These are phyloP conservation scores for Berberis vulgaris DNA, from an alignment of 164 flowering plant species.

Conservation along the genomic window DNA sequence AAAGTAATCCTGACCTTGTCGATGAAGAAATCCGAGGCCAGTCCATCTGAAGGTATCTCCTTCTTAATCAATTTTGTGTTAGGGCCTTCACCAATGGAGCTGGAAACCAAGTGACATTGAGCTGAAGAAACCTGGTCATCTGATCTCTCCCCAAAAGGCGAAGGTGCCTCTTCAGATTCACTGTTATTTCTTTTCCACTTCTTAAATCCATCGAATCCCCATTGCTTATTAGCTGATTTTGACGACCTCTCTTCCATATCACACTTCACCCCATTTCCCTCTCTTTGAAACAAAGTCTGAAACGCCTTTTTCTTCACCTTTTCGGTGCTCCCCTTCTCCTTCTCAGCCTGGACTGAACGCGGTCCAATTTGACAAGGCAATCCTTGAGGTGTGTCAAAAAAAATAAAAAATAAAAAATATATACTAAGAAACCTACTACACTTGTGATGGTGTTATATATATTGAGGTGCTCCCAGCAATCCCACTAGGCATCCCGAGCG, in stretches of 20 bases:
- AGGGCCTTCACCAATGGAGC: conserved; percentile 57
- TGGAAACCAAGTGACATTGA: conserved; percentile 21
- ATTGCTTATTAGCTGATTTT: conserved; percentile 28
- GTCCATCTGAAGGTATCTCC: conserved; percentile 56
- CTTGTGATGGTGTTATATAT: too few relatives aligned
- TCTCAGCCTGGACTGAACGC: conserved; percentile 13
- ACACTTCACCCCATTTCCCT: conserved; percentile 9
- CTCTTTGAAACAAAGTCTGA: conserved; percentile 38
- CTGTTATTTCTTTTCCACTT: conserved; percentile 30
- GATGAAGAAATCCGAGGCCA: conserved; percentile 72
- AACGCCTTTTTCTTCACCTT: conserved; percentile 43
- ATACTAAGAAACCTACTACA: too few relatives aligned
- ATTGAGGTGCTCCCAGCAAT: too few relatives aligned
- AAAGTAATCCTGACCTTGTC: conserved; percentile 46
- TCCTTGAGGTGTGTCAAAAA: too few relatives aligned
- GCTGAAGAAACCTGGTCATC: conserved; percentile 13
- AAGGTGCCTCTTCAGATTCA: conserved; percentile 46
- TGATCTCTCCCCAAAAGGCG: conserved; percentile 43
- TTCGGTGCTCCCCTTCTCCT: conserved; percentile 7
- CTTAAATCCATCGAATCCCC: too few relatives aligned
- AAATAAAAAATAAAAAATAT: too few relatives aligned
- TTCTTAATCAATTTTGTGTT: conserved; percentile 53
- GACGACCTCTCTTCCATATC: conserved; percentile 21
- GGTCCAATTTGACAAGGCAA: too few relatives aligned
- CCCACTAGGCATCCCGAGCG: too few relatives aligned